phyloP scores from a whole-genome alignment of 129 eudicot species.

The Pittosporum tobira region DNA sequence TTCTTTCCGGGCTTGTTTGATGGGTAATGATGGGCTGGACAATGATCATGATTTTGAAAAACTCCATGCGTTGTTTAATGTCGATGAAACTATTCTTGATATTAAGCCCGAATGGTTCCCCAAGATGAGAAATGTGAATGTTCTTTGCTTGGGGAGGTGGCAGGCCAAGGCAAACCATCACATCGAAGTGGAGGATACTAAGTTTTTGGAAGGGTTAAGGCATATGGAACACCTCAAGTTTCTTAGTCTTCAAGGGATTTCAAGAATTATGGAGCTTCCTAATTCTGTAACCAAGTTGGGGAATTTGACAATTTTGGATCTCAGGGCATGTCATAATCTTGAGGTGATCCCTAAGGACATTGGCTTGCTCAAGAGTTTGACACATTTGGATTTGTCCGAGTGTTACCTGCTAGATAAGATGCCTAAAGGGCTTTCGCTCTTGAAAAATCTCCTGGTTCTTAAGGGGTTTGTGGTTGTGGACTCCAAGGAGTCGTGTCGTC shows the following conservation, averaged over 20 bases:
- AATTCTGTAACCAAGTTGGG: slow-evolving; percentile 25
- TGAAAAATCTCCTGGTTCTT: slow-evolving; percentile 33
- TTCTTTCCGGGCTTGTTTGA: slow-evolving; percentile 28
- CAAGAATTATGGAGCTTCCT: slow-evolving; percentile 32
- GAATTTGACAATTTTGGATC: slow-evolving; percentile 36
- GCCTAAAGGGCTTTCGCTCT: slow-evolving; percentile 32
- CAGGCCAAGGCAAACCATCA: slow-evolving; percentile 25
- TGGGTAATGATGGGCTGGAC: slow-evolving; percentile 30
- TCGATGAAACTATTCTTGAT: slow-evolving; percentile 26
- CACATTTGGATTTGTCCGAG: slow-evolving; percentile 52
- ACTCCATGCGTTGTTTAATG: slow-evolving; percentile 37
- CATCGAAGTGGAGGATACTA: slow-evolving; percentile 33
- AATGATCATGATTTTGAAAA: slow-evolving; percentile 17
- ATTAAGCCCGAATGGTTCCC: slow-evolving; percentile 36
- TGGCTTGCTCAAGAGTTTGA: slow-evolving; percentile 35
- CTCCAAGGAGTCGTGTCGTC: slow-evolving; percentile 12
- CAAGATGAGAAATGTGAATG: slow-evolving; percentile 28
- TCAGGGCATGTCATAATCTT: slow-evolving; percentile 47
- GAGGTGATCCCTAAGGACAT: slow-evolving; percentile 32
- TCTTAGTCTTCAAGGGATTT: slow-evolving; percentile 56
- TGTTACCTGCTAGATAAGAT: slow-evolving; percentile 36
- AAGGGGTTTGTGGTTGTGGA: slow-evolving; percentile 34
- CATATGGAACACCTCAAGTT: slow-evolving; percentile 25
- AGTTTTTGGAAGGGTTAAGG: slow-evolving; percentile 19
- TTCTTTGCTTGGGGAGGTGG: slow-evolving; percentile 51